Percentiles rank a stretch among this genome's conserved stretches.
phyloP scores from a whole-genome alignment of 164 flowering plant species.

The Vitis rotundifolia region DNA sequence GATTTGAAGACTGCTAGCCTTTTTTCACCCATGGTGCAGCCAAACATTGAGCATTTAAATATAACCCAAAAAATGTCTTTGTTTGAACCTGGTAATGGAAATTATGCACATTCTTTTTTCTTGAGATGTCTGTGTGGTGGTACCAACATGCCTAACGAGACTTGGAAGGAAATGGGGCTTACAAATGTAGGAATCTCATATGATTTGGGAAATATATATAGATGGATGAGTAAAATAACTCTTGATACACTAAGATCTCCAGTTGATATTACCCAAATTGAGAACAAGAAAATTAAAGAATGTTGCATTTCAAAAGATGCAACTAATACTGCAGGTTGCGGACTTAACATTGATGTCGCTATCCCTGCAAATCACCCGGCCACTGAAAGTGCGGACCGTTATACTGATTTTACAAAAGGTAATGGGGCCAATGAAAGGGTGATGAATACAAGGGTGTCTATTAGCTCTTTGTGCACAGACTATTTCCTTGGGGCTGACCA shows the following conservation, averaged over 20 bases:
- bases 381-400: conserved; percentile 10
- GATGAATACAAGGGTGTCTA: neutral
- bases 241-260: conserved; percentile 21
- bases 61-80: conserved; percentile 31
- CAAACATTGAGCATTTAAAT: conserved; percentile 32
- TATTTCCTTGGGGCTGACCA: conserved; percentile 21
- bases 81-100: conserved; percentile 19
- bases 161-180: conserved; percentile 25
- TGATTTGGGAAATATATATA: conserved; percentile 40
- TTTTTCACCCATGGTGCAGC: conserved; percentile 14
- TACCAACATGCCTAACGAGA: conserved; percentile 11
- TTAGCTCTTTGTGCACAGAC: conserved; percentile 34
- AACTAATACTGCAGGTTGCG: neutral
- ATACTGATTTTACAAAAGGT: neutral
- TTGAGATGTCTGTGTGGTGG: conserved; percentile 21
- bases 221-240: conserved; percentile 42
- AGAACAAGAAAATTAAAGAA: conserved; percentile 23
- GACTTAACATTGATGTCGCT: conserved; percentile 1
- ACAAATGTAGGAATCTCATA: conserved; percentile 31
- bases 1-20: conserved; percentile 20
- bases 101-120: conserved; percentile 18
- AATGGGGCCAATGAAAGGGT: neutral
- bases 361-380: conserved; percentile 6
- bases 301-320: conserved; percentile 13
- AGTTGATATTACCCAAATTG: conserved; percentile 15